Base-by-base conservation (phyloP, 1,139 yeast species). In the Taiozyma sp. region DNA sequence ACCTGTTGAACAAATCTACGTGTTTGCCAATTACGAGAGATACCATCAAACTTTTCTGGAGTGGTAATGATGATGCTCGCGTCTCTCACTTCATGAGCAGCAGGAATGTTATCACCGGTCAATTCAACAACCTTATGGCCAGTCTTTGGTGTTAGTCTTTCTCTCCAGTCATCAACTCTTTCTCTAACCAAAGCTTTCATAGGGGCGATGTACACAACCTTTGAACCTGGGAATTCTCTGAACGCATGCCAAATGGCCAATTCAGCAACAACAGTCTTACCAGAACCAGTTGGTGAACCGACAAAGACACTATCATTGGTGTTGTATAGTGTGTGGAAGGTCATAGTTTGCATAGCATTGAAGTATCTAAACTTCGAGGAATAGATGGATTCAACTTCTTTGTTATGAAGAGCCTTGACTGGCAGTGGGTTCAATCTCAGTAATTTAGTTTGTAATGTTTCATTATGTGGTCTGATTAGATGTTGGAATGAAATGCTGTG, bases 281-380 rank as follows among this genome's bases (percentile, higher is more conserved):
- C 99, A 0, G 99, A 93, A 32, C 99, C 99, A 2, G 99, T 95
- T 4, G 99, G 99, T 0, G 98, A 92, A 14, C 99, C 99, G 44
- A 95, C 89, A 68, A 95, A 87, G 0, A 87, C 92, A 66, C 88
- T 88, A 3, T 85, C 79, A 57, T 86, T 81, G 2, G 86, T 72
- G 65, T 93, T 85, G 69, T 92, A 95, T 44, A 95, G 71, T 0
- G 96, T 81, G 64, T 92, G 96, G 70, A 95, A 95, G 0, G 87
- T 81, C 98, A 93, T 93, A 0, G 98, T 92, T 70, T 95, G 99
- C 97, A 95, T 92, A 7, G 99, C 99, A 65, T 95, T 95, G 76
- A 95, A 95, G 67, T 88, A 93, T 51, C 80, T 80, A 74, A 93
- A 93, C 57, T 80, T 82, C 8, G 69, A 55, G 2, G 72, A 66